Conservation (phyloP, 192 early-diverging fungal genomes). For the Coemansia sp. region DNA sequence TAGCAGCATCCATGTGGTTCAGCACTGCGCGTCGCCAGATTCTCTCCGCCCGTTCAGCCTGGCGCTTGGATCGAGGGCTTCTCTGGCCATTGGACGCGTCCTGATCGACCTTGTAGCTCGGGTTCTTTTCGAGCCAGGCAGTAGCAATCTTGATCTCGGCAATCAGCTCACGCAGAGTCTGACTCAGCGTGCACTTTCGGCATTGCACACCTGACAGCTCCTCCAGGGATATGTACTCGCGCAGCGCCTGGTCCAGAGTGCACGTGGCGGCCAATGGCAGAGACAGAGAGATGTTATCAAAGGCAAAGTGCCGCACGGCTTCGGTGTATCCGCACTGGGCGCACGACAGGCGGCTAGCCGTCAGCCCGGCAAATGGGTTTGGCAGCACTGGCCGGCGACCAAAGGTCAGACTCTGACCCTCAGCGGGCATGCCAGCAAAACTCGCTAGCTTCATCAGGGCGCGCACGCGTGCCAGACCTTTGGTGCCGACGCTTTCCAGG, state of each 20-base stretch:
- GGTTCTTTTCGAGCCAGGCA: slow-evolving; percentile 33
- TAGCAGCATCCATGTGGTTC: slow-evolving; percentile 4
- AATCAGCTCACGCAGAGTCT: slow-evolving; percentile 47
- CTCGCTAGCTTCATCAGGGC: slow-evolving; percentile 45
- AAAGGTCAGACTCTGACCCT: slow-evolving; percentile 45
- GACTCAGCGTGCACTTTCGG: slow-evolving; percentile 50
- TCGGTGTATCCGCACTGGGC: slow-evolving; percentile 76
- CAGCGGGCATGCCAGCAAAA: slow-evolving; percentile 30
- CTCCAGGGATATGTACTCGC: slow-evolving; percentile 46
- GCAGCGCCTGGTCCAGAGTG: slow-evolving; percentile 42
- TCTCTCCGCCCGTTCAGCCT: slow-evolving; percentile 25
- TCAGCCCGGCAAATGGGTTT: slow-evolving; percentile 76
- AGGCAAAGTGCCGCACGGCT: slow-evolving; percentile 75
- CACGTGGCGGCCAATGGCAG: slow-evolving; percentile 57
- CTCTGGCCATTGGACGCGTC: neutral
- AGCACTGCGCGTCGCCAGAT: slow-evolving; percentile 42
- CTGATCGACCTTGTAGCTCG: slow-evolving; percentile 25
- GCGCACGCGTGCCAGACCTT: slow-evolving; percentile 45
- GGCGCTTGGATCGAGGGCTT: slow-evolving; percentile 8
- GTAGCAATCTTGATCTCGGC: slow-evolving; percentile 30
- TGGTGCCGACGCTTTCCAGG: slow-evolving; percentile 44
- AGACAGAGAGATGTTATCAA: slow-evolving; percentile 76
- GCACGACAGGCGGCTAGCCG: slow-evolving; percentile 75
- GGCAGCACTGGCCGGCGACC: slow-evolving; percentile 49
- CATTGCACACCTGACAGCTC: slow-evolving; percentile 43